These are phyloP conservation scores for Psilocybe mexicana DNA, from an alignment of 1,284 basidiomycete genomes.

Conservation along the genomic window DNA sequence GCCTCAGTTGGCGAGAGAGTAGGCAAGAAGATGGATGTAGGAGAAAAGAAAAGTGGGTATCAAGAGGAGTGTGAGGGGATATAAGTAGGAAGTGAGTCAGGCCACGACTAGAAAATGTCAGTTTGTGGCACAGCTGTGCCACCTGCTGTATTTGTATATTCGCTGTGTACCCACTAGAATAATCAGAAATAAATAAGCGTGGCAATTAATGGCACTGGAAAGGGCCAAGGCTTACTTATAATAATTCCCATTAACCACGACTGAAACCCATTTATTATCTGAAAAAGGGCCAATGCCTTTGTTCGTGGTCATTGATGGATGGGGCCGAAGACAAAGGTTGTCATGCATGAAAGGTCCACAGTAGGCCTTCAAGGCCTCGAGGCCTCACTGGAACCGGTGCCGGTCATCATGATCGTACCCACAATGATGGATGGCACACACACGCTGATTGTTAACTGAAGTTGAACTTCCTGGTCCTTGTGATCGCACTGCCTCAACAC, in stretches of 20 bases:
- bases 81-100: neutral
- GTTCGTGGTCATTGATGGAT: neutral
- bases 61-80: neutral
- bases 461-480: neutral
- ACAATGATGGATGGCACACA: neutral
- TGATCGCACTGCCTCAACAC: neutral
- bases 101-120: neutral
- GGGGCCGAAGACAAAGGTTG: neutral
- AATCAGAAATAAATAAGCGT: neutral
- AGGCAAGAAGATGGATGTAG: neutral
- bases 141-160: slow-evolving; percentile 1
- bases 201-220: neutral
- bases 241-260: neutral
- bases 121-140: neutral
- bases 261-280: neutral
- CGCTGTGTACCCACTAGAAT: neutral
- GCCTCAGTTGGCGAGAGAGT: neutral
- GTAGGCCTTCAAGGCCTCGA: too few relatives aligned
- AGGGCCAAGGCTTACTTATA: neutral
- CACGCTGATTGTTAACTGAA: neutral
- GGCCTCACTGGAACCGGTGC: neutral
- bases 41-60: neutral
- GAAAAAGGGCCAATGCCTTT: neutral
- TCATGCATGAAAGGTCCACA: neutral
- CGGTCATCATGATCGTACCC: neutral